Evolutionary conservation across 2,329 filamentous ascomycete genomes (phyloP).

Genomic region (Fusarium humuli): DNA sequence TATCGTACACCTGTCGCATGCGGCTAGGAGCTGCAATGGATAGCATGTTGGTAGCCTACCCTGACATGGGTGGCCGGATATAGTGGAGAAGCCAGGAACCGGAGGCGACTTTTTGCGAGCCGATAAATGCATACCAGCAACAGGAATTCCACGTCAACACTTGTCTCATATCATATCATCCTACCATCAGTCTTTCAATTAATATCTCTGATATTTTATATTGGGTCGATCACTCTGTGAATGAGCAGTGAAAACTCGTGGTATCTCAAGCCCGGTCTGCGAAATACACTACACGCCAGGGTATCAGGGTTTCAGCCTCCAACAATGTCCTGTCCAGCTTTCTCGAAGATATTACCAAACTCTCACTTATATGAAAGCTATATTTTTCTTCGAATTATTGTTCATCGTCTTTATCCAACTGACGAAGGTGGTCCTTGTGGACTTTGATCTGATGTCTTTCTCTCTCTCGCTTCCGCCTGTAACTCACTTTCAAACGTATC

Average conservation of each 20-base stretch:
- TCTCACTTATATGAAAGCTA: neutral
- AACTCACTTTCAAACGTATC: constrained; percentile 76
- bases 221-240: neutral
- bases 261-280: constrained; percentile 12
- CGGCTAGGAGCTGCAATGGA: constrained; percentile 42
- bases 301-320: constrained; percentile 14
- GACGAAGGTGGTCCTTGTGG: constrained; percentile 43
- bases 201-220: neutral
- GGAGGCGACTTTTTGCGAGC: constrained; percentile 49
- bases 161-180: neutral
- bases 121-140: constrained; percentile 32
- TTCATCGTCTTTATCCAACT: constrained; percentile 14
- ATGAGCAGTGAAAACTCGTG: constrained; percentile 5
- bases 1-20: constrained; percentile 49
- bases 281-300: constrained; percentile 9
- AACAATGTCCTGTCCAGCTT: neutral
- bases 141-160: constrained; percentile 14
- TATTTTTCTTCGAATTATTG: neutral
- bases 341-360: neutral
- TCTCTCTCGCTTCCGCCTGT: constrained; percentile 62
- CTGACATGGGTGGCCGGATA: constrained; percentile 34
- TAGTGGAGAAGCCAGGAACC: constrained; percentile 38
- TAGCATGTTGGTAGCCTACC: constrained; percentile 31
- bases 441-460: constrained; percentile 47
- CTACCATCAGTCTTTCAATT: neutral